Evolutionary conservation across 257 asterid genomes (phyloP).

Genomic region (Solanum sejunctum): DNA sequence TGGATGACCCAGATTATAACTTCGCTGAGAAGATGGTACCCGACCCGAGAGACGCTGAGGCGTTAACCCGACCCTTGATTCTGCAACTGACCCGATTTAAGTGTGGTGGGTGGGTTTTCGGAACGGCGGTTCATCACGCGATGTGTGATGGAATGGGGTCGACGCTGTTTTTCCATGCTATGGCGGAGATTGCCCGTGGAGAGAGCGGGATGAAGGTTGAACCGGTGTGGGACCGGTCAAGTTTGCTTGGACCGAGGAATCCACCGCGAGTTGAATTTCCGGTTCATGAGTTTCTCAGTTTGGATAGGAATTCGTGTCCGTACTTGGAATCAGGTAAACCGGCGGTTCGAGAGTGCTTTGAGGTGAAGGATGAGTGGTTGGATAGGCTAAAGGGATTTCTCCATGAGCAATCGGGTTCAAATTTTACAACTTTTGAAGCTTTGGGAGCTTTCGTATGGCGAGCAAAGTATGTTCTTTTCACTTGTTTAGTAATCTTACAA

Average conservation of each 20-base stretch:
- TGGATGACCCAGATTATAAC: conserved; percentile 18
- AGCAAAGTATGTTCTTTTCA: conserved; percentile 30
- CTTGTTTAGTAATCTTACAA: neutral
- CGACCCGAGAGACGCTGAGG: conserved; percentile 29
- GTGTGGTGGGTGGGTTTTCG: conserved; percentile 76
- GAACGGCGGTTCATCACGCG: conserved; percentile 58
- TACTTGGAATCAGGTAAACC: conserved; percentile 32
- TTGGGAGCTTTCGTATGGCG: conserved; percentile 80
- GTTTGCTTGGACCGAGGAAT: conserved; percentile 53
- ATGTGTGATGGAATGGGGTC: conserved; percentile 76
- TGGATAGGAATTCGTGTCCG: conserved; percentile 27
- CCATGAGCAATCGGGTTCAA: conserved; percentile 35
- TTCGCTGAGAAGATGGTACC: conserved; percentile 35
- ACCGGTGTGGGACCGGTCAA: conserved; percentile 62
- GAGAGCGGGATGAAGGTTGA: conserved; percentile 8
- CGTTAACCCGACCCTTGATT: conserved; percentile 30
- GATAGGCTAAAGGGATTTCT: conserved; percentile 36
- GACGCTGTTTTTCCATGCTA: conserved; percentile 48
- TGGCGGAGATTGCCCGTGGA: conserved; percentile 75
- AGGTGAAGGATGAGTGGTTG: conserved; percentile 54
- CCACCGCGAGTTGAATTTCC: conserved; percentile 42
- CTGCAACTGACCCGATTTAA: conserved; percentile 49
- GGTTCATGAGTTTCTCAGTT: conserved; percentile 27
- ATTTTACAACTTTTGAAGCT: conserved; percentile 69
- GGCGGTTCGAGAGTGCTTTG: conserved; percentile 26